Conservation (phyloP, 2,329 filamentous ascomycete species). For the Dactylellina cionopaga region DNA sequence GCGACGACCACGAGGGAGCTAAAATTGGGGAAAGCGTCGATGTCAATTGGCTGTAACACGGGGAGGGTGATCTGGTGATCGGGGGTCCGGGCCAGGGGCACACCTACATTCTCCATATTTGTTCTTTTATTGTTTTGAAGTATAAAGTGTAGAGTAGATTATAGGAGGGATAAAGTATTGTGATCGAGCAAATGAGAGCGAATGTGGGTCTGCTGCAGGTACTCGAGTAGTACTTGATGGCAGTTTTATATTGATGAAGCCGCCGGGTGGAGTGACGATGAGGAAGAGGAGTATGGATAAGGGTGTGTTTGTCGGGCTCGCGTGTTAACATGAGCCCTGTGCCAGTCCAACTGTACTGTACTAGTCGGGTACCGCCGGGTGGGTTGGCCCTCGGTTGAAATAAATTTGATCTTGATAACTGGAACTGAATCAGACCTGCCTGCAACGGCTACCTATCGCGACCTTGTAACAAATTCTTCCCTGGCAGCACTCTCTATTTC, state of each 20-base stretch:
- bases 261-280: constrained; percentile 32
- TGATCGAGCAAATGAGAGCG: not conserved
- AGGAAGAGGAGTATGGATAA: not conserved
- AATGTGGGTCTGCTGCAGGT: constrained; percentile 7
- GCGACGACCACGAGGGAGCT: constrained; percentile 47
- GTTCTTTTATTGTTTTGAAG: not conserved
- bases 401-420: too few species aligned
- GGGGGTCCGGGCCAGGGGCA: constrained; percentile 22
- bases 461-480: constrained; percentile 40
- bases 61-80: constrained; percentile 17
- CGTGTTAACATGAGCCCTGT: not conserved
- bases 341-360: too few species aligned
- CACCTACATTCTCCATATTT: constrained; percentile 48
- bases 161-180: not conserved
- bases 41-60: not conserved
- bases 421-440: constrained; percentile 35
- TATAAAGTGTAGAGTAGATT: not conserved
- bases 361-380: constrained; percentile 43
- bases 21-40: not conserved
- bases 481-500: constrained; percentile 1
- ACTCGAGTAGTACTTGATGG: not conserved
- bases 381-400: constrained; percentile 22
- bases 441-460: constrained; percentile 30
- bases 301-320: too few species aligned
- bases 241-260: constrained; percentile 28